These are phyloP conservation scores for Euphorbia pulcherrima DNA, from an alignment of 345 rosid genomes.

Conservation along the genomic window DNA sequence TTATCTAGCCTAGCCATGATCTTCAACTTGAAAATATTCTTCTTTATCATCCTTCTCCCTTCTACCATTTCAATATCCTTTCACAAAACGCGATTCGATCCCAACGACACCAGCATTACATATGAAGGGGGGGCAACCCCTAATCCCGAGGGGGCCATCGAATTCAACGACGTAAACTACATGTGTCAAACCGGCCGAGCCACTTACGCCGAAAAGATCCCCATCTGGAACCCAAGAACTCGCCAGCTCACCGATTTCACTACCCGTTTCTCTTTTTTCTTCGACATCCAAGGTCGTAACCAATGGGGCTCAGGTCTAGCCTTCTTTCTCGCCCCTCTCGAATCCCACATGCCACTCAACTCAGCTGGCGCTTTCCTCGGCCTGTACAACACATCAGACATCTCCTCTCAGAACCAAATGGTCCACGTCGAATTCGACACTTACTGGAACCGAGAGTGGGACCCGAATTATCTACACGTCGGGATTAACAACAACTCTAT, in stretches of 20 bases:
- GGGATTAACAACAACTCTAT: conserved; percentile 1
- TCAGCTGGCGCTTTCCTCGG: conserved; percentile 29
- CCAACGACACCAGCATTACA: not conserved
- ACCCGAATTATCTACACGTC: not conserved
- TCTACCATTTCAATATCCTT: conserved; percentile 6
- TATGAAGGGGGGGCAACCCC: conserved; percentile 29
- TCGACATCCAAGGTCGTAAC: not conserved
- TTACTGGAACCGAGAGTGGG: conserved; percentile 1
- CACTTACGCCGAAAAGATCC: conserved; percentile 18
- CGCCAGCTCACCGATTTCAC: conserved; percentile 26
- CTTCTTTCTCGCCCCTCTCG: conserved; percentile 30
- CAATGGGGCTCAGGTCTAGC: conserved; percentile 22
- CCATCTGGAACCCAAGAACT: conserved; percentile 24
- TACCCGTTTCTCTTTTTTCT: conserved; percentile 22
- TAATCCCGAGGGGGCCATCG: conserved; percentile 14
- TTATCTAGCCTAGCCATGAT: not conserved
- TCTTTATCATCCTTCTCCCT: conserved; percentile 2
- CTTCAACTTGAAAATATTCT: not conserved
- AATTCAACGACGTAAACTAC: conserved; percentile 15
- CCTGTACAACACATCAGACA: conserved; percentile 21
- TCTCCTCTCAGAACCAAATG: conserved; percentile 12
- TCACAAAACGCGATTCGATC: conserved; percentile 15
- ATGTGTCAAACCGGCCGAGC: conserved; percentile 24
- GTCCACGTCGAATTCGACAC: not conserved
- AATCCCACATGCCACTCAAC: conserved; percentile 26